Percentiles rank a stretch among this genome's conserved stretches.
Conservation (phyloP, 2,329 filamentous ascomycete genomes). For the Penicillium sp. region DNA sequence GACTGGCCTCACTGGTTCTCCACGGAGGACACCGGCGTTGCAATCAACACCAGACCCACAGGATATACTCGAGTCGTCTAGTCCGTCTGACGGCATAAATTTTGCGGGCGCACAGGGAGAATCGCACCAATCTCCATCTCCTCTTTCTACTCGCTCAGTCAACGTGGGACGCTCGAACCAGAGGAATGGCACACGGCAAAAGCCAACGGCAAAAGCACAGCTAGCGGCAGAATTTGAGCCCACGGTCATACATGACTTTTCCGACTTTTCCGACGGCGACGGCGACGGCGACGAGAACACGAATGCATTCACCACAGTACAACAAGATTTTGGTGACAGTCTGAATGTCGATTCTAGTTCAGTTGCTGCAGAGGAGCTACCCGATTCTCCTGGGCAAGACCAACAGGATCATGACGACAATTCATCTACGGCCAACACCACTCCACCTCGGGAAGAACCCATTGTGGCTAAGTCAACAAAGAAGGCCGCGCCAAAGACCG, state of each 20-base stretch:
- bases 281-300: constrained; percentile 32
- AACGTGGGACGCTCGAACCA: constrained; percentile 27
- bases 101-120: constrained; percentile 18
- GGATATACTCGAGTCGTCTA: constrained; percentile 30
- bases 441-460: constrained; percentile 11
- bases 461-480: constrained; percentile 16
- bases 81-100: constrained; percentile 31
- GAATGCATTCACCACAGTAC: constrained; percentile 19
- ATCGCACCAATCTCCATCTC: constrained; percentile 26
- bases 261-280: constrained; percentile 31
- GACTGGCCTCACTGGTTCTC: constrained; percentile 35
- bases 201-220: constrained; percentile 15
- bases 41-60: constrained; percentile 36
- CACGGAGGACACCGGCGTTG: constrained; percentile 36
- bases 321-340: constrained; percentile 22
- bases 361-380: constrained; percentile 10
- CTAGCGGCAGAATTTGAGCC: constrained; percentile 19
- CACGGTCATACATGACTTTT: constrained; percentile 25
- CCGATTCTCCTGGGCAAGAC: constrained; percentile 9
- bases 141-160: constrained; percentile 30
- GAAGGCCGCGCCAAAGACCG: constrained; percentile 13
- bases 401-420: constrained; percentile 17
- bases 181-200: constrained; percentile 19
- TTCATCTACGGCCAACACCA: constrained; percentile 7
- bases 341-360: constrained; percentile 17